Evolutionary conservation across 495 filamentous ascomycete species (phyloP).

Genomic region (Aspergillus indologenus): DNA sequence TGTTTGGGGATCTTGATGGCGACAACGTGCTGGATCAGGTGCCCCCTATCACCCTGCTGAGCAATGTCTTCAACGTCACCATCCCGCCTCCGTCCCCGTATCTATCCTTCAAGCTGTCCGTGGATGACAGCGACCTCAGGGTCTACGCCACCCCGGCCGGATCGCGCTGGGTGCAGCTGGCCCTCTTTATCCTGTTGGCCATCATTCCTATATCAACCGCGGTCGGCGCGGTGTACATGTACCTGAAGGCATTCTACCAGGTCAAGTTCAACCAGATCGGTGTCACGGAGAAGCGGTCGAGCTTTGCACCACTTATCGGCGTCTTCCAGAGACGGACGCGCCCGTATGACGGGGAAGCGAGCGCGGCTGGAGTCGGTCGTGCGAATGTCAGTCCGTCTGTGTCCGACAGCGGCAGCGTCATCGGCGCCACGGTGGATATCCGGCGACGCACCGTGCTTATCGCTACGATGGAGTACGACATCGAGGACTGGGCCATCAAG

Average conservation of each 20-base stretch:
- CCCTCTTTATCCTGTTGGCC: slow-evolving; percentile 53
- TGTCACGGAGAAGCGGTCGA: slow-evolving; percentile 44
- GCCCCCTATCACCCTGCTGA: slow-evolving; percentile 52
- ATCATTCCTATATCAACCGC: slow-evolving; percentile 51
- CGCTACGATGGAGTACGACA: slow-evolving; percentile 69
- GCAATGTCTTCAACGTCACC: slow-evolving; percentile 49
- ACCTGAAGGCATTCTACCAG: slow-evolving; percentile 62
- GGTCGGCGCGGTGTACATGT: slow-evolving; percentile 49
- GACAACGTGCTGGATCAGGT: slow-evolving; percentile 60
- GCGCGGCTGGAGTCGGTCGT: not conserved
- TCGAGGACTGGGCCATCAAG: slow-evolving; percentile 67
- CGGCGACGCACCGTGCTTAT: slow-evolving; percentile 58
- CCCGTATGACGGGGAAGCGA: not conserved
- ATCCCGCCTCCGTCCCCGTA: slow-evolving; percentile 49
- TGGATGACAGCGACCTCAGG: slow-evolving; percentile 53
- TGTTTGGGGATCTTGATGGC: slow-evolving; percentile 58
- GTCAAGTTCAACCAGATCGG: slow-evolving; percentile 68
- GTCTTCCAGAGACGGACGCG: not conserved
- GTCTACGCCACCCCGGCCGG: slow-evolving; percentile 54
- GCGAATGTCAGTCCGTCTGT: not conserved
- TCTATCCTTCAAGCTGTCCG: slow-evolving; percentile 51
- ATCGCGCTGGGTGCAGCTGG: slow-evolving; percentile 51
- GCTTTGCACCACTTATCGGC: not conserved
- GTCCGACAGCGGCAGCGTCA: slow-evolving; percentile 22
- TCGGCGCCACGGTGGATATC: slow-evolving; percentile 35